Conservation (phyloP, 352 stramenopile genomes). For the Phytophthora agathidicida region DNA sequence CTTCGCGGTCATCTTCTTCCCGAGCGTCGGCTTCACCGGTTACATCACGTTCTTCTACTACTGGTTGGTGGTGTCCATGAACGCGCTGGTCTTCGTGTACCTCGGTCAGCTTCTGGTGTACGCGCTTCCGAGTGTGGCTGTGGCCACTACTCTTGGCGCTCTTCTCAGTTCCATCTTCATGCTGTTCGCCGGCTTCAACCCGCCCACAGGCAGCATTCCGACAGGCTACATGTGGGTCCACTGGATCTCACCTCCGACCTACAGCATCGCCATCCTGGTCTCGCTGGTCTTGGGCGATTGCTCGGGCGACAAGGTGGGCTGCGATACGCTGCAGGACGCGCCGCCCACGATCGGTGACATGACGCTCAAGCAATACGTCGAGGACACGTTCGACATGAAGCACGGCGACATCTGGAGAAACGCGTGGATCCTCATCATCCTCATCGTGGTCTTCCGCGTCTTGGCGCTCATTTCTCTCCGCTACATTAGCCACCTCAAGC, state of each 20-base stretch:
- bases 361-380: constrained; percentile 51
- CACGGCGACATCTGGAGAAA: constrained; percentile 37
- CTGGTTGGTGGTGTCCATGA: constrained; percentile 50
- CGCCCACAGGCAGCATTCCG: constrained; percentile 45
- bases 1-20: constrained; percentile 49
- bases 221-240: constrained; percentile 62
- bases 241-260: constrained; percentile 55
- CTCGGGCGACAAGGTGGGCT: constrained; percentile 31
- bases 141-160: constrained; percentile 45
- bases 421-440: constrained; percentile 31
- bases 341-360: constrained; percentile 36
- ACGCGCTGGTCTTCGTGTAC: constrained; percentile 56
- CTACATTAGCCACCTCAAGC: constrained; percentile 62
- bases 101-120: constrained; percentile 55
- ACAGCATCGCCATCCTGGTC: constrained; percentile 46
- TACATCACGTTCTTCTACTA: constrained; percentile 44
- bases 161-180: constrained; percentile 70
- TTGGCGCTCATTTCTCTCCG: constrained; percentile 51
- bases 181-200: constrained; percentile 59
- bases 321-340: constrained; percentile 31
- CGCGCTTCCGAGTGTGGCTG: constrained; percentile 47
- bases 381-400: constrained; percentile 43
- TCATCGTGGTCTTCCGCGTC: constrained; percentile 54
- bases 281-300: constrained; percentile 52
- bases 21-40: constrained; percentile 51